These are phyloP conservation scores for Pilatotrama ljubarskyi DNA, from an alignment of 768 basidiomycete genomes.

Conservation along the genomic window DNA sequence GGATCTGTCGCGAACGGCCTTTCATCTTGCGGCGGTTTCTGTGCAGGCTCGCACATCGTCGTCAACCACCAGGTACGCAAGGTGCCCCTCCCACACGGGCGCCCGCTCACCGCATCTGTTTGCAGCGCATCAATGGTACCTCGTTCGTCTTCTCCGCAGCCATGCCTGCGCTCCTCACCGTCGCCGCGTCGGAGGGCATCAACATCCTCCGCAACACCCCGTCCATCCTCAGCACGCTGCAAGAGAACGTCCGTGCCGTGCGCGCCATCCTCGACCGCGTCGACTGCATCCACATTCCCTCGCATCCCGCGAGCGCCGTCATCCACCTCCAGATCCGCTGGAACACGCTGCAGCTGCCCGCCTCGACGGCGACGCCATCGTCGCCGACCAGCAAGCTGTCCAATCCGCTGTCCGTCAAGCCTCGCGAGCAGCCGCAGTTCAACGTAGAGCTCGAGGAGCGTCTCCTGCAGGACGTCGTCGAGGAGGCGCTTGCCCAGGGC, in stretches of 20 bases:
- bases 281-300: conserved; percentile 82
- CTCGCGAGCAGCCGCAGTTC: conserved; percentile 48
- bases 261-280: conserved; percentile 81
- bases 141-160: conserved; percentile 97
- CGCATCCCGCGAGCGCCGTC: conserved; percentile 82
- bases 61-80: conserved; percentile 79
- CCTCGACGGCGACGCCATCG: neutral
- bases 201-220: conserved; percentile 75
- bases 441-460: conserved; percentile 73
- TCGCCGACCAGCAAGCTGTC: conserved; percentile 40
- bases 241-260: conserved; percentile 77
- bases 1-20: conserved; percentile 87
- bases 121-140: conserved; percentile 90
- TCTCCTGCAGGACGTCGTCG: conserved; percentile 88
- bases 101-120: neutral
- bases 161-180: conserved; percentile 86
- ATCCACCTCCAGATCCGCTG: conserved; percentile 77
- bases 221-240: conserved; percentile 70
- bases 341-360: conserved; percentile 28
- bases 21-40: conserved; percentile 89
- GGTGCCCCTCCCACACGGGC: neutral
- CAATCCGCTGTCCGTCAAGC: conserved; percentile 48
- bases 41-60: conserved; percentile 81
- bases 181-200: conserved; percentile 85
- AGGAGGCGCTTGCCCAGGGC: conserved; percentile 78